These are phyloP conservation scores for Maudiozyma pseudohumilis DNA, from an alignment of 805 yeast genomes.

Conservation along the genomic window DNA sequence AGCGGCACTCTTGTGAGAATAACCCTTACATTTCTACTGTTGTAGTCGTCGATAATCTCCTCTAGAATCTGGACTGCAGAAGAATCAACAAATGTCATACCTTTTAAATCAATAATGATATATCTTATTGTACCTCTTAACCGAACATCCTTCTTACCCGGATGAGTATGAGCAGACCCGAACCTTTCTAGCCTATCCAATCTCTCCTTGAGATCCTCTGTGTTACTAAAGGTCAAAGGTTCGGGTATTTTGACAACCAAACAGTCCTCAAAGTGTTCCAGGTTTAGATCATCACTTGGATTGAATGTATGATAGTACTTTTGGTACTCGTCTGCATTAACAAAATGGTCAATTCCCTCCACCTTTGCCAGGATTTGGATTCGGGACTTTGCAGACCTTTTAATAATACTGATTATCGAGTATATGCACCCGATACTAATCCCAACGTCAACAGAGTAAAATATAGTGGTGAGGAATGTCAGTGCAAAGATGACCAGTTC, in stretches of 20 bases:
- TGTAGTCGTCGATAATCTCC: slow-evolving; percentile 51
- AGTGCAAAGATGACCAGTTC: slow-evolving; percentile 61
- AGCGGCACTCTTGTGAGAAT: slow-evolving; percentile 53
- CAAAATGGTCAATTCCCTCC: slow-evolving; percentile 49
- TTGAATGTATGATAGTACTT: slow-evolving; percentile 24
- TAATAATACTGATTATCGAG: slow-evolving; percentile 68
- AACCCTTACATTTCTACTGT: slow-evolving; percentile 44
- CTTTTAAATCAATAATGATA: slow-evolving; percentile 68
- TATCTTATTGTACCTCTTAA: slow-evolving; percentile 38
- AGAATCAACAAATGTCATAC: slow-evolving; percentile 74
- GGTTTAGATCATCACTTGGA: slow-evolving; percentile 8
- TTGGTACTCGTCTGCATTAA: slow-evolving; percentile 59
- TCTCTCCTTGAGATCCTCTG: slow-evolving; percentile 62
- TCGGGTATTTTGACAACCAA: slow-evolving; percentile 76
- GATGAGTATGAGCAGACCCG: slow-evolving; percentile 68
- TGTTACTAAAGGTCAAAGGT: slow-evolving; percentile 80
- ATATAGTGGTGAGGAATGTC: slow-evolving; percentile 54
- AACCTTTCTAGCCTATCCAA: slow-evolving; percentile 62
- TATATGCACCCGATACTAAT: slow-evolving; percentile 79
- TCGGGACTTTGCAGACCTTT: slow-evolving; percentile 70
- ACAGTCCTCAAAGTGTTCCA: slow-evolving; percentile 55
- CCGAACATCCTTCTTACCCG: slow-evolving; percentile 49
- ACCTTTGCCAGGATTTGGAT: slow-evolving; percentile 73
- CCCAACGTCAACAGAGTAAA: slow-evolving; percentile 80
- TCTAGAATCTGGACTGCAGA: slow-evolving; percentile 64